Evolutionary conservation across 148 eudicot species (phyloP).

Genomic region (Suaeda aralocaspica): DNA sequence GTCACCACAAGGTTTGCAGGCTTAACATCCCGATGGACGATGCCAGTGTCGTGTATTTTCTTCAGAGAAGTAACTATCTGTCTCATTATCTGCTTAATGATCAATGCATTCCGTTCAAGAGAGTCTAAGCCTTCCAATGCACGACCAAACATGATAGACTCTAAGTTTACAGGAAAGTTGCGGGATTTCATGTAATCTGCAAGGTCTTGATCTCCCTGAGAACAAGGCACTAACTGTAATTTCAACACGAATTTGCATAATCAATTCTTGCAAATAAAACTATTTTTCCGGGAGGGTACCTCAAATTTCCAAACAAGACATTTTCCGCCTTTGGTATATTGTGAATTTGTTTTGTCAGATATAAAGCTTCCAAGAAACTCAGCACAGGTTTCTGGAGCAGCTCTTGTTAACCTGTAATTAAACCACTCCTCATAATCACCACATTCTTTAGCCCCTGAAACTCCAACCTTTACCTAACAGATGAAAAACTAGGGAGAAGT

Average conservation of each 20-base stretch:
- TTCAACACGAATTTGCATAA: slow-evolving; percentile 3
- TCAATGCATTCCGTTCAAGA: slow-evolving; percentile 64
- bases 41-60: slow-evolving; percentile 86
- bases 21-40: slow-evolving; percentile 92
- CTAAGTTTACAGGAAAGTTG: slow-evolving; percentile 76
- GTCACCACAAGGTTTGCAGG: slow-evolving; percentile 94
- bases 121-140: slow-evolving; percentile 70
- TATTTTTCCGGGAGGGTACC: slow-evolving; percentile 30
- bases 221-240: not conserved
- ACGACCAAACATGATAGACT: slow-evolving; percentile 79
- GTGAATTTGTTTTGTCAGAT: slow-evolving; percentile 73
- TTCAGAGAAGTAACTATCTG: slow-evolving; percentile 84
- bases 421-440: slow-evolving; percentile 98
- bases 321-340: slow-evolving; percentile 70
- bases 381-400: slow-evolving; percentile 99
- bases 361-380: slow-evolving; percentile 91
- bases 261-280: not conserved
- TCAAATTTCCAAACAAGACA: slow-evolving; percentile 99
- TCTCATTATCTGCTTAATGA: slow-evolving; percentile 90
- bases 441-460: slow-evolving; percentile 86
- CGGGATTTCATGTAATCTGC: slow-evolving; percentile 82
- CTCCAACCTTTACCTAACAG: slow-evolving; percentile 81
- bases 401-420: slow-evolving; percentile 90
- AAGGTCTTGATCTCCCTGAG: slow-evolving; percentile 89
- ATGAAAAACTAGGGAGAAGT: slow-evolving; percentile 1